These are phyloP conservation scores for Sphagnum tenellum DNA, from an alignment of 225 moss, liverwort and hornwort genomes.

Conservation along the genomic window DNA sequence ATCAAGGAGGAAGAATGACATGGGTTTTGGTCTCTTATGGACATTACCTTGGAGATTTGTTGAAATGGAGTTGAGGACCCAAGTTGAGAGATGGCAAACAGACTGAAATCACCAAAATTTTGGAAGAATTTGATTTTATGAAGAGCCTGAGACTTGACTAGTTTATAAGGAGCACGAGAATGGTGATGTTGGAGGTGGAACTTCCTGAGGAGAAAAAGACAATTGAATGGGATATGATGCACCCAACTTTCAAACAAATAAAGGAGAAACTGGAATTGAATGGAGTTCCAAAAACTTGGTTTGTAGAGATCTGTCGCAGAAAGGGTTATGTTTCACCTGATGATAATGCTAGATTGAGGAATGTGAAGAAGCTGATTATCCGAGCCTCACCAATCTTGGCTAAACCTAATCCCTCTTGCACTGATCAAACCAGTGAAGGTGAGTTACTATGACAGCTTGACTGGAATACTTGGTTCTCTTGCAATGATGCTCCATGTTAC, in stretches of 20 bases:
- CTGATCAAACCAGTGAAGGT: neutral
- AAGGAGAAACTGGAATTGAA: slow-evolving; percentile 29
- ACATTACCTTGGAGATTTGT: too few relatives aligned
- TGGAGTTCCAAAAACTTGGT: slow-evolving; percentile 41
- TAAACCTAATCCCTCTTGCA: neutral
- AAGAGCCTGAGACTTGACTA: too few relatives aligned
- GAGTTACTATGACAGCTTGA: neutral
- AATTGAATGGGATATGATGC: slow-evolving; percentile 38
- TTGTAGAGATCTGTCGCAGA: slow-evolving; percentile 30
- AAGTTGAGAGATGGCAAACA: too few relatives aligned
- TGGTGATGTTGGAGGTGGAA: slow-evolving; percentile 37
- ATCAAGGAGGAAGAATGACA: too few relatives aligned
- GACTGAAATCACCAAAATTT: too few relatives aligned
- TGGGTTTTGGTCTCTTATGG: too few relatives aligned
- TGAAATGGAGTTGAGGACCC: too few relatives aligned
- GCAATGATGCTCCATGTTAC: slow-evolving; percentile 10
- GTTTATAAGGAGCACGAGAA: neutral
- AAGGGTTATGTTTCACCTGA: slow-evolving; percentile 35
- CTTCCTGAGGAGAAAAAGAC: slow-evolving; percentile 29
- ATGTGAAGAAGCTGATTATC: slow-evolving; percentile 26
- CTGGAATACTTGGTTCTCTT: neutral
- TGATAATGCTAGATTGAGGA: slow-evolving; percentile 20
- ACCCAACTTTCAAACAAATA: slow-evolving; percentile 36
- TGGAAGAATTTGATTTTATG: too few relatives aligned
- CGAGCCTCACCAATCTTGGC: slow-evolving; percentile 22